These are phyloP conservation scores for Mortierella sp. DNA, from an alignment of 371 early-diverging fungal species.

Conservation along the genomic window DNA sequence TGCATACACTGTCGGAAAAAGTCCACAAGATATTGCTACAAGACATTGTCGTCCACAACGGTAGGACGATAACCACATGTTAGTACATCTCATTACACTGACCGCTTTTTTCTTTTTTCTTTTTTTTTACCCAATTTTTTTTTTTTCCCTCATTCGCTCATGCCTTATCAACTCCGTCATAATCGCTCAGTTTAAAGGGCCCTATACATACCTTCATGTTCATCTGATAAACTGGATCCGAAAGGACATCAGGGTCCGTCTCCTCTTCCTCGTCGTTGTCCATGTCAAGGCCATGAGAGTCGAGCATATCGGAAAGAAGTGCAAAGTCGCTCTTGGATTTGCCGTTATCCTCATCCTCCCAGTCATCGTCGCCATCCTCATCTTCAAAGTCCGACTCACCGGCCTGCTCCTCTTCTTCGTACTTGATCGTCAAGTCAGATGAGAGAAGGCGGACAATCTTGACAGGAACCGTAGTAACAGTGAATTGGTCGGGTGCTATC, in stretches of 20 bases:
- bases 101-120: no score
- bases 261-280: slow-evolving; percentile 74
- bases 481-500: slow-evolving; percentile 83
- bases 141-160: no score
- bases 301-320: slow-evolving; percentile 41
- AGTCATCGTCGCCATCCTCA: slow-evolving; percentile 60
- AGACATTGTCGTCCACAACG: slow-evolving; percentile 51
- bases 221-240: slow-evolving; percentile 79
- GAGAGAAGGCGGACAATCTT: slow-evolving; percentile 88
- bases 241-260: slow-evolving; percentile 75
- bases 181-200: no score
- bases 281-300: slow-evolving; percentile 53
- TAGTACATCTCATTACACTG: no score
- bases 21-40: slow-evolving; percentile 65
- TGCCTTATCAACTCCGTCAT: no score
- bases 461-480: slow-evolving; percentile 76
- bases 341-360: slow-evolving; percentile 60
- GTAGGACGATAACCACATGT: slow-evolving; percentile 21
- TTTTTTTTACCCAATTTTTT: no score
- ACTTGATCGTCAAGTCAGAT: slow-evolving; percentile 73
- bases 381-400: slow-evolving; percentile 47
- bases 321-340: slow-evolving; percentile 26
- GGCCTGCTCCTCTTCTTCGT: slow-evolving; percentile 52
- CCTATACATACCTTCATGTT: slow-evolving; percentile 67
- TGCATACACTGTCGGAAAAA: slow-evolving; percentile 77